Evolutionary conservation across 306 rosid species (phyloP), one percentile per base, ranked within the genome.

Genomic region (Cicer arietinum): DNA sequence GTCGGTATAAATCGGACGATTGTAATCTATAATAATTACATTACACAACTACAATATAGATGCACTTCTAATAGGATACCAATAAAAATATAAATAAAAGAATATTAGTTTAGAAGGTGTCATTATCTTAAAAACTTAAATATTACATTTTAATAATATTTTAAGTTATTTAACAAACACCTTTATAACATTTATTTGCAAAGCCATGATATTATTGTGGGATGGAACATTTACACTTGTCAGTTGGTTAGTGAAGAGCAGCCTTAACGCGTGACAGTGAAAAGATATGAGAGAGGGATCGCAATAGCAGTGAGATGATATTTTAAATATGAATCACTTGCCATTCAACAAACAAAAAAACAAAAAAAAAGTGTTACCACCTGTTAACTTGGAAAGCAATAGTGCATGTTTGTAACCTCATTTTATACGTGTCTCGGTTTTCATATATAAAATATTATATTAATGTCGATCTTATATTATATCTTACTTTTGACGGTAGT

Each of bases 231-330:
- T 40, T 90, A 82, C 93, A 89, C 84, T 35, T 40, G 91, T 80
- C 93, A 89, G 81, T 61, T 88, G 86, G 79, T 39, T 80, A 67
- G n/a, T 48, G 44, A 22, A 0, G 8, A 39, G 17, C 7, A 30
- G 52, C 47, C 54, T 74, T 77, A 69, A 79, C 83, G 96, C 97
- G 89, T 90, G 93, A 76, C 5, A 60, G 84, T 81, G 90, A 85
- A 88, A 91, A 85, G 89, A 62, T 69, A 59, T 52, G 43, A 86
- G 95, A 88, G 92, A 90, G 81, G 88, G 87, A 89, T 16, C 90
- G 92, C 98, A 89, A 86, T 89, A 89, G 18, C 84, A 8, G 10
- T 64, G 59, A 47, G 58, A 71, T 65, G 40, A 73, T n/a, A 45
- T 45, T 61, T 44, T 54, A 77, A 25, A 25, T 16, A 9, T 58